phyloP scores from a whole-genome alignment of 257 asterid genomes.

The Nicotiana tabacum region DNA sequence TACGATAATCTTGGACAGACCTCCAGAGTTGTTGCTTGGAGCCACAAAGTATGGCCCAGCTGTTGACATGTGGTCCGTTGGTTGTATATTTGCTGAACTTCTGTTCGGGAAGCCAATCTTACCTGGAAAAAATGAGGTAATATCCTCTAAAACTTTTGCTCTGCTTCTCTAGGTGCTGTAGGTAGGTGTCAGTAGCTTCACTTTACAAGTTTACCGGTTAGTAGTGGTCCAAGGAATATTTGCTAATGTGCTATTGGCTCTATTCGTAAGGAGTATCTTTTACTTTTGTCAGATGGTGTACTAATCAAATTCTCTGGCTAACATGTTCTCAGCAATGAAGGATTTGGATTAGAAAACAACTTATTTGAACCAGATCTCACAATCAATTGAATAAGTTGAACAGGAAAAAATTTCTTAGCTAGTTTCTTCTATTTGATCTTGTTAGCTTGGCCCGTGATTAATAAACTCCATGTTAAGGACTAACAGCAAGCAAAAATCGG shows the following conservation, averaged over 20 bases:
- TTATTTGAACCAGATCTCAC: neutral
- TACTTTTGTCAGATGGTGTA: neutral
- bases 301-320: neutral
- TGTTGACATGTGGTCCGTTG: slow-evolving; percentile 99
- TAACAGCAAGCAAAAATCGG: neutral
- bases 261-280: neutral
- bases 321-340: neutral
- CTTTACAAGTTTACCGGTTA: neutral
- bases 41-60: slow-evolving; percentile 96
- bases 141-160: neutral
- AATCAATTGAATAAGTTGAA: neutral
- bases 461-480: neutral
- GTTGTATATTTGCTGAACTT: slow-evolving; percentile 96
- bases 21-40: slow-evolving; percentile 97
- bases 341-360: neutral
- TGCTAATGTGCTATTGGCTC: neutral
- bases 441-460: neutral
- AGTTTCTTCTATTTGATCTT: neutral
- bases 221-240: neutral
- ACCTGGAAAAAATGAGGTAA: slow-evolving; percentile 83
- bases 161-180: neutral
- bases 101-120: slow-evolving; percentile 81
- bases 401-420: neutral
- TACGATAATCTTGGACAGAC: slow-evolving; percentile 35
- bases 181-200: neutral